Base-by-base conservation (phyloP, 495 filamentous ascomycete genomes). In the Penicillium atrosanguineum region DNA sequence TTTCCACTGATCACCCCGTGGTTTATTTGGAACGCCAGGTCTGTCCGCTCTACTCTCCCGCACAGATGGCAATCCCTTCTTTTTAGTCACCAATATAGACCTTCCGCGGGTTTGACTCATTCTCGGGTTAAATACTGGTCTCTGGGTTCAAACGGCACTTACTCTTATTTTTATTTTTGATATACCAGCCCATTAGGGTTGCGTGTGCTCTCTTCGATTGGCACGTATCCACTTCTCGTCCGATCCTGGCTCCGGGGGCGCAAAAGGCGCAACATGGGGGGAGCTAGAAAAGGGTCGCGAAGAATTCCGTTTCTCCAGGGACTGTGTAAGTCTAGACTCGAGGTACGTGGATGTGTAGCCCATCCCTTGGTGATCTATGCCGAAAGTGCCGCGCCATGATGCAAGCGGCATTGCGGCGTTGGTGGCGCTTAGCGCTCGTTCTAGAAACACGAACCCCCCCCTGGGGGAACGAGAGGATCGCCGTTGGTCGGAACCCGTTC, bases 331-430 rank as follows among this genome's bases (percentile, higher is more conserved):
- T 55, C 52, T 49, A 55, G 52, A 29, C 38, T 28, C 26, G n/a
- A 23, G 44, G n/a, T 2, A 21, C 9, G 25, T 34, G 31, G 31
- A 8, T 34, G 8, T 4, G 31, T 34, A 8, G 9, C 11, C 1
- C 19, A 39, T 46, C 36, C 53, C 53, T 42, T 46, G 36, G 41
- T 41, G 53, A 60, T 60, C 48, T 46, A 20, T 41, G 21, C 45
- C 50, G 41, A 53, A 48, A 29, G 37, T 20, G 38, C 40, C 14
- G 29, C 29, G 12, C 31, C 19, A 41, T 29, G 44, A 44, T 48
- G 37, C 20, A 26, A 46, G 45, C 37, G 46, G 31, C 12, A 48
- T 44, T 23, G 23, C 23, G 23, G 5, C 23, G 2, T 44, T 40
- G 25, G 14, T 36, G 36, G 23, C 53, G 42, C 47, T 34, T 51